Conservation (phyloP, 257 asterid genomes). For the Anisodus acutangulus region DNA sequence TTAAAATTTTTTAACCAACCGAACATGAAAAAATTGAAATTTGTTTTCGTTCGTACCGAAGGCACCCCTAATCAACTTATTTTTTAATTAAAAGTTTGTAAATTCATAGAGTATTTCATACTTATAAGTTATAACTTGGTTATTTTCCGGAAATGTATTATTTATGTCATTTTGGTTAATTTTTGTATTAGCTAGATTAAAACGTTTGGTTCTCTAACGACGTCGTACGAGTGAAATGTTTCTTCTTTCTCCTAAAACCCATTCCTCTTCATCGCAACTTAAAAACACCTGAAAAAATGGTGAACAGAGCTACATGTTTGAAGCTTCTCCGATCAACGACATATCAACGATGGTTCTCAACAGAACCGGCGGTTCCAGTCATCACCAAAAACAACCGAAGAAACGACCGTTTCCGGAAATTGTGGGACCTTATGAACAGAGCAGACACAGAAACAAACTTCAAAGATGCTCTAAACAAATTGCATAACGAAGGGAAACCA, state of each 20-base stretch:
- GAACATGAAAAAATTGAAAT: too few species aligned
- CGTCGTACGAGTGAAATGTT: too few species aligned
- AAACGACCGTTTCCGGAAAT: slow-evolving; percentile 35
- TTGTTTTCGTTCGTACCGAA: too few species aligned
- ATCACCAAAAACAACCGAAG: slow-evolving; percentile 31
- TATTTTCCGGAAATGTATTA: too few species aligned
- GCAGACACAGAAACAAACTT: slow-evolving; percentile 39
- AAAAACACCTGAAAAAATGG: background rate
- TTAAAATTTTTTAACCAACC: too few species aligned
- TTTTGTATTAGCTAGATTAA: background rate
- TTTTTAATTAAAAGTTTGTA: too few species aligned
- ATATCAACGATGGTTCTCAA: slow-evolving; percentile 14
- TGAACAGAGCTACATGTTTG: slow-evolving; percentile 21
- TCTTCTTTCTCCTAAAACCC: background rate
- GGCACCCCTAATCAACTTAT: too few species aligned
- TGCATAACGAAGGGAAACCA: slow-evolving; percentile 43
- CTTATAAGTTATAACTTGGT: too few species aligned
- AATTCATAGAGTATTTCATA: too few species aligned
- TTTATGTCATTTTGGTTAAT: background rate
- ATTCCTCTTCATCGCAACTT: background rate
- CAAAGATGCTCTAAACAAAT: slow-evolving; percentile 44
- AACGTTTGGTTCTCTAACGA: background rate
- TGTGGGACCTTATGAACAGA: slow-evolving; percentile 36
- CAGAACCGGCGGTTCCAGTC: slow-evolving; percentile 23
- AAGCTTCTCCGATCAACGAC: slow-evolving; percentile 22